Conservation (phyloP, 164 flowering plant species). For the Vitis vinifera region DNA sequence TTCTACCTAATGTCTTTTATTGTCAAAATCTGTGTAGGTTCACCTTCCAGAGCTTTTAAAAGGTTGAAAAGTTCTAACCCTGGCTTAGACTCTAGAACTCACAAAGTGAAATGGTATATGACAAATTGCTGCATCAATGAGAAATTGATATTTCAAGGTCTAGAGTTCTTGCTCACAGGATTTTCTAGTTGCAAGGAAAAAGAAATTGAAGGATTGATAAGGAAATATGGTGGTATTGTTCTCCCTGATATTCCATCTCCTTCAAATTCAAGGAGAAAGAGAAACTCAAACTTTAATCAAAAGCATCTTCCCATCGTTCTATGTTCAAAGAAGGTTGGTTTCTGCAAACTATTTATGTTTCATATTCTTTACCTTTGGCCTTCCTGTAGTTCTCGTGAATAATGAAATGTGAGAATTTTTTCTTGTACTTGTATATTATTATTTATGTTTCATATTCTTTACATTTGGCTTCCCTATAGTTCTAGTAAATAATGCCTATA, state of each 20-base stretch:
- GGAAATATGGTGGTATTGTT: slow-evolving; percentile 71
- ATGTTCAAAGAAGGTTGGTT: slow-evolving; percentile 63
- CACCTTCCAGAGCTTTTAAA: slow-evolving; percentile 29
- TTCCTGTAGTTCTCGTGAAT: not conserved
- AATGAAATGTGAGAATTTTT: too few species aligned
- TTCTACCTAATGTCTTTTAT: not conserved
- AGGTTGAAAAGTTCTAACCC: slow-evolving; percentile 24
- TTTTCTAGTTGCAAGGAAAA: slow-evolving; percentile 48
- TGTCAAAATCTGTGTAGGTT: slow-evolving; percentile 32
- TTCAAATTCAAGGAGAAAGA: slow-evolving; percentile 33
- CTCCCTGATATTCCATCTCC: slow-evolving; percentile 65
- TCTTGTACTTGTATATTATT: too few species aligned
- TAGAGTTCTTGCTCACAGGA: slow-evolving; percentile 82
- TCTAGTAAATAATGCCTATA: too few species aligned
- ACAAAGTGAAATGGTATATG: slow-evolving; percentile 25
- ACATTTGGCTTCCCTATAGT: not conserved
- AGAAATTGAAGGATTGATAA: slow-evolving; percentile 54
- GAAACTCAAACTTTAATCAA: slow-evolving; percentile 22
- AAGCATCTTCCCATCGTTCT: slow-evolving; percentile 60
- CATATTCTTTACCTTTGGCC: not conserved
- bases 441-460: not conserved
- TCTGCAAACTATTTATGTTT: not conserved
- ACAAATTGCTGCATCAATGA: slow-evolving; percentile 16
- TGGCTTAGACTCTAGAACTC: slow-evolving; percentile 20
- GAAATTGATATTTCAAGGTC: slow-evolving; percentile 51